These are phyloP conservation scores for Penicillium robsamsonii DNA, from an alignment of 495 filamentous ascomycete genomes.

Conservation along the genomic window DNA sequence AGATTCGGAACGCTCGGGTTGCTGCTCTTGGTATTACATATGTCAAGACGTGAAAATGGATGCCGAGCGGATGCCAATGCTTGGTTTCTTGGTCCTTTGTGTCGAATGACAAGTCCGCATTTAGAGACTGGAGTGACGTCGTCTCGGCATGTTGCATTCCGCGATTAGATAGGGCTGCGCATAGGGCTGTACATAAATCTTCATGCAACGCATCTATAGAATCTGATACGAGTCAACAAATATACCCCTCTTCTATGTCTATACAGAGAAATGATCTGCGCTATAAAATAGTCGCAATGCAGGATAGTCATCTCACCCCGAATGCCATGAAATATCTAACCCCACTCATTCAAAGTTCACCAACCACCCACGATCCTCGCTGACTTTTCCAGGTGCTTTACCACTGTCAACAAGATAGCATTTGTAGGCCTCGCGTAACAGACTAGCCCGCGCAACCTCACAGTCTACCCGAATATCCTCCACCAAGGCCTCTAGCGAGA, in stretches of 20 bases:
- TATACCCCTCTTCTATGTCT: background rate
- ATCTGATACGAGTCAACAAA: background rate
- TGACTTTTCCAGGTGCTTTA: conserved; percentile 22
- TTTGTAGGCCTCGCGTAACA: conserved; percentile 66
- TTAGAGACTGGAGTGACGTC: too few relatives aligned
- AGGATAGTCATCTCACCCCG: conserved; percentile 3
- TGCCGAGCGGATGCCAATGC: conserved; percentile 21
- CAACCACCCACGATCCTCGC: conserved; percentile 39
- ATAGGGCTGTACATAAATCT: background rate
- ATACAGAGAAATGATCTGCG: background rate
- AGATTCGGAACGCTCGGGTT: background rate
- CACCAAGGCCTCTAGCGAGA: conserved; percentile 74
- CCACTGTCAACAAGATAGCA: conserved; percentile 49
- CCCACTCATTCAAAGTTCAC: conserved; percentile 27
- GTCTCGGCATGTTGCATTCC: too few relatives aligned
- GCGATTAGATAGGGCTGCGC: background rate
- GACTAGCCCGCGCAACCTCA: conserved; percentile 72
- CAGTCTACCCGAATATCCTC: conserved; percentile 87
- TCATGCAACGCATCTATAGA: background rate
- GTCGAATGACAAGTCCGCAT: too few relatives aligned
- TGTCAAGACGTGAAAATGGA: conserved; percentile 17
- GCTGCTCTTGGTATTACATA: conserved; percentile 17
- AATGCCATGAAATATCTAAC: background rate
- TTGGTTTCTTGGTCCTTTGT: conserved; percentile 9
- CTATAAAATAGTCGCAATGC: conserved; percentile 2